A percentile compares a stretch with the other conserved stretches of the same genome.
Conservation (phyloP, 2,329 filamentous ascomycete genomes). For the Monosporascus sp. region DNA sequence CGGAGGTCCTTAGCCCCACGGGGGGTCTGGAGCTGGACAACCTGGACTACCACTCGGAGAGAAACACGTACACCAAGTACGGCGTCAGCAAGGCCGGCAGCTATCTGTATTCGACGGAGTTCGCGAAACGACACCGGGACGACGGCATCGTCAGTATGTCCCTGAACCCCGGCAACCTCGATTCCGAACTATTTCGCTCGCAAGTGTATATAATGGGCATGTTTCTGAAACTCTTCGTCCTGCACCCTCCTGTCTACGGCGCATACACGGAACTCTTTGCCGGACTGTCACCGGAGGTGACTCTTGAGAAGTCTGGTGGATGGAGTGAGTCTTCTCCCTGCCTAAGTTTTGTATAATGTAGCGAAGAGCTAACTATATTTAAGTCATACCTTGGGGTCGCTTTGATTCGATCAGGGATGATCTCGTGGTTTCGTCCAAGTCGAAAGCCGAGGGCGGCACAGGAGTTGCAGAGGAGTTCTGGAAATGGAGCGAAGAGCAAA, state of each 20-base stretch:
- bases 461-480: conserved; percentile 35
- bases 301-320: conserved; percentile 20
- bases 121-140: conserved; percentile 5
- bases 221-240: conserved; percentile 3
- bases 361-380: not conserved
- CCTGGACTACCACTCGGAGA: conserved; percentile 1
- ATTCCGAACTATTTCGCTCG: conserved; percentile 13
- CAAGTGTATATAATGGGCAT: not conserved
- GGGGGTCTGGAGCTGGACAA: conserved; percentile 1
- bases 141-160: conserved; percentile 11
- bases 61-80: conserved; percentile 1
- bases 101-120: conserved; percentile 4
- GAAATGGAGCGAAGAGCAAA: conserved; percentile 39
- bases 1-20: not conserved
- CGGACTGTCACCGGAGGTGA: conserved; percentile 30
- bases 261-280: conserved; percentile 37
- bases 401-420: conserved; percentile 26
- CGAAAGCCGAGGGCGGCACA: conserved; percentile 31
- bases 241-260: conserved; percentile 18
- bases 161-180: conserved; percentile 16
- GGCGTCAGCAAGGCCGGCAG: conserved; percentile 9
- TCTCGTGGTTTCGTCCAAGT: conserved; percentile 23
- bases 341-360: not conserved
- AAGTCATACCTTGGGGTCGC: conserved; percentile 44
- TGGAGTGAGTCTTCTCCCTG: conserved; percentile 6